phyloP scores from a whole-genome alignment of 306 rosid species.

The Begonia masoniana region DNA sequence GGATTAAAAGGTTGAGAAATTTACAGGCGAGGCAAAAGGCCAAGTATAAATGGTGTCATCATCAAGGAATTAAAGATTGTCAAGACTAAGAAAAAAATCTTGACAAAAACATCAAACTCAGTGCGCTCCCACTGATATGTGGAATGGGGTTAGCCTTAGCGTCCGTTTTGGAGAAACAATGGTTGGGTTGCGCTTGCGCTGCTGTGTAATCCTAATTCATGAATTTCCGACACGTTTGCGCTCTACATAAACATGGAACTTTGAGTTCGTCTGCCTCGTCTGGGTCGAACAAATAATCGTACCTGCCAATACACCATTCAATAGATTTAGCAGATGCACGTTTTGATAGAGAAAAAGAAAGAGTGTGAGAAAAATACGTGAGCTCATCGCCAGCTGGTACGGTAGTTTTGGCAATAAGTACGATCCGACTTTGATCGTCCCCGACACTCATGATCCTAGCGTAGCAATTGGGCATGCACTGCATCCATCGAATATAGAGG shows the following conservation, averaged over 20 bases:
- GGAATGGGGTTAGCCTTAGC: conserved; percentile 51
- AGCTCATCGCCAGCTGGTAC: conserved; percentile 79
- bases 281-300: conserved; percentile 96
- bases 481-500: conserved; percentile 3
- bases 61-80: no score
- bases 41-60: no score
- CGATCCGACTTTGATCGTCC: conserved; percentile 86
- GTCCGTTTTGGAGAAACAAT: conserved; percentile 68
- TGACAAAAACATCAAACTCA: conserved; percentile 33
- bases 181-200: conserved; percentile 19
- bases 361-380: conserved; percentile 36
- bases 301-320: conserved; percentile 36
- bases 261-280: conserved; percentile 93
- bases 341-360: neutral
- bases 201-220: conserved; percentile 63
- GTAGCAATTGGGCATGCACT: conserved; percentile 99
- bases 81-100: neutral
- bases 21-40: no score
- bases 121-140: conserved; percentile 34
- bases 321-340: conserved; percentile 12
- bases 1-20: no score
- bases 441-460: conserved; percentile 99
- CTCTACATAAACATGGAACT: conserved; percentile 98
- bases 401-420: conserved; percentile 80
- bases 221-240: conserved; percentile 85